Evolutionary conservation across 2,329 filamentous ascomycete genomes (phyloP), one percentile per base, ranked within the genome.

Genomic region (Xylaria sp.): DNA sequence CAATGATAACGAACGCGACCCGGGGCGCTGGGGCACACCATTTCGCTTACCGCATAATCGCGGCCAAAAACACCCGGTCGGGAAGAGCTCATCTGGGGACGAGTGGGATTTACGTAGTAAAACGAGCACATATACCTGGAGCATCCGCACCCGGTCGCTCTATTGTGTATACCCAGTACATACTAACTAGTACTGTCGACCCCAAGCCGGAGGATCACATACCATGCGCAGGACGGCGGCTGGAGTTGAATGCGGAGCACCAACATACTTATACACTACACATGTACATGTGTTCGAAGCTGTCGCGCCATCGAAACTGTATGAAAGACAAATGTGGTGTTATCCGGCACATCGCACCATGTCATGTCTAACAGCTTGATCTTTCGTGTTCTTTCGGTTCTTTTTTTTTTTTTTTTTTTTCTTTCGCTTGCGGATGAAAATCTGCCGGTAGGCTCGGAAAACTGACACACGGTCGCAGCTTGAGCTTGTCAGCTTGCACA

Each of bases 361-460:
- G 25, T 29, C 18, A 42, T 27, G 48, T 27, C 23, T 40, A 40
- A 53, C 21, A 40, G 37, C 32, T 55, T 51, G 8, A 40, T 16
- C 9, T 35, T 48, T 25, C 32, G 32, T 37, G 29, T 25, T 40
- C 18, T 53, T 37, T 23, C 13, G 12, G n/a, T n/a, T n/a, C n/a
- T n/a, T n/a, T n/a, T n/a, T n/a, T n/a, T n/a, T n/a, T n/a, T n/a
- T n/a, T n/a, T n/a, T n/a, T n/a, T n/a, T 37, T 47, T 50, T 25
- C 8, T 55, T 12, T n/a, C 18, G 21, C 13, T 44, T 21, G 27
- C 18, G 32, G 35, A 25, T 42, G 62, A 25, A 37, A 40, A 58
- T 58, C 5, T 57, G 62, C 62, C 66, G 66, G 59, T 25, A 25
- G 42, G 51, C 42, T 58, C 62, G 62, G 51, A 55, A 27, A 48